phyloP scores from a whole-genome alignment of 108 stramenopile species.

The Bacterosira constricta region DNA sequence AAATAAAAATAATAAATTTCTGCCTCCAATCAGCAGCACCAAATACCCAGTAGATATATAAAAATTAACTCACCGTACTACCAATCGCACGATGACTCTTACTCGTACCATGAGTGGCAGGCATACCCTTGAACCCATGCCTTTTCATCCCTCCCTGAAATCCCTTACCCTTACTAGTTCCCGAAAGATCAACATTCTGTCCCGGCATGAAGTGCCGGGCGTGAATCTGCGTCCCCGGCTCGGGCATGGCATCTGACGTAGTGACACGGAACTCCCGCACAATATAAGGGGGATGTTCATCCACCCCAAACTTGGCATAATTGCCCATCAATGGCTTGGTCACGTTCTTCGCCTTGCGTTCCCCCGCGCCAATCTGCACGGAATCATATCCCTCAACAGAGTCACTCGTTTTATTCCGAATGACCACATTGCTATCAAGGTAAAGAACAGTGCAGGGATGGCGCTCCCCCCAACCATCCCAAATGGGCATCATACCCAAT shows the following conservation, averaged over 20 bases:
- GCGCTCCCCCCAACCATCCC: constrained; percentile 96
- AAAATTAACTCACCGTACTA: constrained; percentile 49
- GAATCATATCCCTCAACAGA: constrained; percentile 86
- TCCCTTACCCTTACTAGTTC: constrained; percentile 96
- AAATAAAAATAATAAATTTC: constrained; percentile 4
- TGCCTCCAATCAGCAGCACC: constrained; percentile 22
- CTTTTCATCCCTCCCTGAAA: constrained; percentile 99
- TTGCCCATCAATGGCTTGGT: constrained; percentile 71
- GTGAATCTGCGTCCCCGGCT: constrained; percentile 79
- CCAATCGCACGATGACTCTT: constrained; percentile 91
- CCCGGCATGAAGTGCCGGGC: constrained; percentile 98
- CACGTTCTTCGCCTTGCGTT: constrained; percentile 91
- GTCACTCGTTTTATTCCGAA: constrained; percentile 87
- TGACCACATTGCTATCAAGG: constrained; percentile 89
- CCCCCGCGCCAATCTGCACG: constrained; percentile 94
- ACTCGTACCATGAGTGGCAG: constrained; percentile 94
- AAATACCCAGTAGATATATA: neutral
- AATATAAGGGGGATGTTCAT: constrained; percentile 76
- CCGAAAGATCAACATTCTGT: constrained; percentile 94
- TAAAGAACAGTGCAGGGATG: constrained; percentile 93
- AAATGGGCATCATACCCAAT: constrained; percentile 97
- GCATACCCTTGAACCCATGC: constrained; percentile 93
- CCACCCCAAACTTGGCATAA: constrained; percentile 58
- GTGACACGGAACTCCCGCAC: constrained; percentile 86
- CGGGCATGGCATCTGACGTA: constrained; percentile 72